These are phyloP conservation scores for Pelargonium myrrhifolium DNA, from an alignment of 441 rosid genomes.

Conservation along the genomic window DNA sequence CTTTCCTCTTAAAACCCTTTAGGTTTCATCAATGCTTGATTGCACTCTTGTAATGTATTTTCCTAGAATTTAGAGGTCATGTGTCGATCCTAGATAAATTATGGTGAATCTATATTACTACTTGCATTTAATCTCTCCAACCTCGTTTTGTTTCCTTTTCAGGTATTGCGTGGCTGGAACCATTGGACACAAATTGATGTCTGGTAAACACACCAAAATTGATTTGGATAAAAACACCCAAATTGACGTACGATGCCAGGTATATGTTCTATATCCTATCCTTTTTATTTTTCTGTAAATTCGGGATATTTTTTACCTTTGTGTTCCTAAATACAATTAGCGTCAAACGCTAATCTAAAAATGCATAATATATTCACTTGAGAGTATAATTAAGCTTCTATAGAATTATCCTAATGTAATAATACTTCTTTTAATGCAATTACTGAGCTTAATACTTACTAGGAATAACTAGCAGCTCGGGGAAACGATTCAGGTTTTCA, in stretches of 20 bases:
- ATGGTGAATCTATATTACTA: neutral
- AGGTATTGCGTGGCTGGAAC: conserved; percentile 96
- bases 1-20: neutral
- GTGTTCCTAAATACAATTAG: neutral
- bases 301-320: neutral
- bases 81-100: conserved; percentile 1
- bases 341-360: neutral
- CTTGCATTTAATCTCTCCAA: conserved; percentile 5
- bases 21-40: neutral
- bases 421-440: neutral
- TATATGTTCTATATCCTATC: conserved; percentile 22
- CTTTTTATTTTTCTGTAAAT: neutral
- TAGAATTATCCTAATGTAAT: neutral
- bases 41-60: neutral
- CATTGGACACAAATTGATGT: conserved; percentile 78
- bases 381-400: neutral
- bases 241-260: conserved; percentile 90
- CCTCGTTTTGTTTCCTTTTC: neutral
- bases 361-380: neutral
- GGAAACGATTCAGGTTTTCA: neutral
- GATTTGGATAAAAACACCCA: conserved; percentile 72
- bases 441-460: neutral
- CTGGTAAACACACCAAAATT: conserved; percentile 76
- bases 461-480: neutral
- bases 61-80: conserved; percentile 6